phyloP scores from a whole-genome alignment of 768 basidiomycete genomes.

The Russula sp. region DNA sequence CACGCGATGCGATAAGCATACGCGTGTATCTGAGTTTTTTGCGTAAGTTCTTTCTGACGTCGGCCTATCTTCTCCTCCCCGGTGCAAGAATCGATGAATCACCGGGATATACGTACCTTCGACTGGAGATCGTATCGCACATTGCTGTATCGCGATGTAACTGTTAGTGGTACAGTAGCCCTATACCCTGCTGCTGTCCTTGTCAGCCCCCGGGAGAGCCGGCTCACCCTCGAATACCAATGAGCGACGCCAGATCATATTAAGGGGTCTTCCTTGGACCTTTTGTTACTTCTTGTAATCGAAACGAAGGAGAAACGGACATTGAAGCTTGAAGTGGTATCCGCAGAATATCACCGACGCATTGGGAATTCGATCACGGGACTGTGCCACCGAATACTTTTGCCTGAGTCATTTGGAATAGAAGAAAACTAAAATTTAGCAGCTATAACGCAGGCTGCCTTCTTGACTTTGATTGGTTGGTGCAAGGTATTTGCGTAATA shows the following conservation, averaged over 20 bases:
- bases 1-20: conserved; percentile 1
- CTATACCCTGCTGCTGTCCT: conserved; percentile 17
- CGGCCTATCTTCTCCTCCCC: conserved; percentile 5
- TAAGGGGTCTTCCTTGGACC: background rate
- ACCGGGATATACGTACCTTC: conserved; percentile 7
- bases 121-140: conserved; percentile 4
- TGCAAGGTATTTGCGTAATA: background rate
- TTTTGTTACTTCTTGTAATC: background rate
- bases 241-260: background rate
- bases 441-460: background rate
- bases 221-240: conserved; percentile 16
- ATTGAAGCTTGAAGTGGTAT: background rate
- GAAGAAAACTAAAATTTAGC: background rate
- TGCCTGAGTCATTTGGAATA: background rate
- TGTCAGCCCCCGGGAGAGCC: conserved; percentile 9
- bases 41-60: conserved; percentile 5
- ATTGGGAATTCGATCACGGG: conserved; percentile 5
- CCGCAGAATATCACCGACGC: background rate
- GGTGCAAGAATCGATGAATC: background rate
- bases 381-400: conserved; percentile 12
- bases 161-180: conserved; percentile 15
- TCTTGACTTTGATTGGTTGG: background rate
- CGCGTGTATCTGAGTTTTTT: conserved; percentile 12
- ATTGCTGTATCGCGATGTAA: conserved; percentile 10
- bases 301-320: background rate